Base-by-base conservation (phyloP, 1,139 yeast genomes). In the Martiniozyma asiatica region DNA sequence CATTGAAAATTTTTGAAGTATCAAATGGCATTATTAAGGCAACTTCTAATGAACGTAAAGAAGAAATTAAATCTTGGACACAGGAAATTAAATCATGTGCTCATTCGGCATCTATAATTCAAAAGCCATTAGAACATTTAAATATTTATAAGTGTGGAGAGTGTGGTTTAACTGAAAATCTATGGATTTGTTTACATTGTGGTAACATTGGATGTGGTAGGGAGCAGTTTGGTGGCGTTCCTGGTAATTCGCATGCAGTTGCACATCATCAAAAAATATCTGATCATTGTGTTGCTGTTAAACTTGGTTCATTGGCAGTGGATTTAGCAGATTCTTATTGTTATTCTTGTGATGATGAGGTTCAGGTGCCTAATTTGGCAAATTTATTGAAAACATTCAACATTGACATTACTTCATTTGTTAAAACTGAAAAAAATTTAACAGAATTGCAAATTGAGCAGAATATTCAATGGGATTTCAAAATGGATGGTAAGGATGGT, bases 171-270 rank as follows among this genome's bases (percentile, higher is more conserved):
- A 55, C 57, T 21, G 80, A 76, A 42, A 89, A 89, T 48, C 58
- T 89, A 29, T 89, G 99, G 99, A 65, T 89, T 14, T 89, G 99
- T 59, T 58, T 89, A 24, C 70, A 70, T 25, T 89, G 98, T 63
- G 98, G 97, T 1, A 63, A 68, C 26, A 50, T 85, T 8, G 96
- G 96, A 2, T 89, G 99, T 58, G 96, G 97, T 14, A 65, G 99
- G 41, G 75, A 75, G 22, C 98, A 89, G 53, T 82, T 80, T 47
- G 98, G 97, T 20, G 76, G 84, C n/a, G 71, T 84, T 19, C 74
- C 81, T 16, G 99, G 99, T 4, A 74, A 87, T 47, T 77, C 94
- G 0, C 98, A 89, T 53, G 97, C 94, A 0, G 58, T 89, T 41
- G 53, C 55, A 1, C 99, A 92, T 56, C 78, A 53, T 45, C 56